These are phyloP conservation scores for Stephanodiscus minutulus DNA, from an alignment of 108 stramenopile species.

Conservation along the genomic window DNA sequence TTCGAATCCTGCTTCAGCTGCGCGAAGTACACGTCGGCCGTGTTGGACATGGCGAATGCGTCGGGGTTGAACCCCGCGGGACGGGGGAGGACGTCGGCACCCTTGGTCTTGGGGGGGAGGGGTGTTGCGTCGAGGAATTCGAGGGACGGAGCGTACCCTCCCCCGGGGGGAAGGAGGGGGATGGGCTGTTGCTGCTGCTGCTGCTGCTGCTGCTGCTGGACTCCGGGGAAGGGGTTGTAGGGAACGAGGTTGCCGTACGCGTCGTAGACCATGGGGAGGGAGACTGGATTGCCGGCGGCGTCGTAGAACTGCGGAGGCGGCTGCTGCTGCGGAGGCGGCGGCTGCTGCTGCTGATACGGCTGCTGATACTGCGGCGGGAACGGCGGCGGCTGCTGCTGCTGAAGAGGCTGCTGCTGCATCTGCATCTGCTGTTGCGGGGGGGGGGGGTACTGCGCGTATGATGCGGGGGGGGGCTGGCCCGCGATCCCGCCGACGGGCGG, in stretches of 20 bases:
- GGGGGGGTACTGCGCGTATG: neutral
- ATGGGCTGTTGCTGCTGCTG: conserved; percentile 34
- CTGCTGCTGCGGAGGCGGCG: conserved; percentile 9
- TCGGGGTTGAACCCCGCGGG: conserved; percentile 63
- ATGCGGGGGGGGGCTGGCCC: neutral
- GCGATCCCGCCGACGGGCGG: neutral
- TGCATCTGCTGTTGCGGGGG: too few species aligned
- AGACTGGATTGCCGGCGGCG: conserved; percentile 36
- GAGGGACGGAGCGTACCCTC: neutral
- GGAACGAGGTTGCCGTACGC: conserved; percentile 39
- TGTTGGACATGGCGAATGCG: conserved; percentile 76
- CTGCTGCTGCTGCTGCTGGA: conserved; percentile 21
- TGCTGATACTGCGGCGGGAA: neutral
- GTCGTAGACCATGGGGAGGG: conserved; percentile 46
- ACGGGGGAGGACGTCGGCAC: conserved; percentile 35
- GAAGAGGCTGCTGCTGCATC: conserved; percentile 1
- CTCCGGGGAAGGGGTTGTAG: conserved; percentile 17
- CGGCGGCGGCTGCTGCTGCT: conserved; percentile 1
- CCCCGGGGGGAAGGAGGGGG: conserved; percentile 3
- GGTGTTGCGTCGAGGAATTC: conserved; percentile 22
- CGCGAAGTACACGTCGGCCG: conserved; percentile 85
- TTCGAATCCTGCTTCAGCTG: conserved; percentile 84
- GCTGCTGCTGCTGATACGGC: conserved; percentile 15
- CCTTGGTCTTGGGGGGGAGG: conserved; percentile 34
- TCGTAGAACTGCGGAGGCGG: conserved; percentile 34